A percentile compares a stretch with the other conserved stretches of the same genome.
Evolutionary conservation across 2,329 filamentous ascomycete genomes (phyloP).

Genomic region (Exserohilum turcica): DNA sequence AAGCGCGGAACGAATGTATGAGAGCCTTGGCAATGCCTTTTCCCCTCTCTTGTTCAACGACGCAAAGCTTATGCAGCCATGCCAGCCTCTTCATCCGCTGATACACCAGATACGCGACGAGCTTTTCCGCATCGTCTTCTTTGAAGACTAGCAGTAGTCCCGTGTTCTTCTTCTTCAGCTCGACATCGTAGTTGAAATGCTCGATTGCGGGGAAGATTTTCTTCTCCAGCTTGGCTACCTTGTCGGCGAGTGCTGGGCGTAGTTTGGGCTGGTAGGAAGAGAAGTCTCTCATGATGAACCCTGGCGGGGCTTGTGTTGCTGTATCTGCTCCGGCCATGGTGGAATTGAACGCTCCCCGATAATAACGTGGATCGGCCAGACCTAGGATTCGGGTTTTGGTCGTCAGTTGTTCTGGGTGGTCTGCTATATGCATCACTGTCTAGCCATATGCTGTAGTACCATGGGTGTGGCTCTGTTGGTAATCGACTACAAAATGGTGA

Average conservation of each 20-base stretch:
- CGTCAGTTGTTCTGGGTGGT: background rate
- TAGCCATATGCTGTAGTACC: background rate
- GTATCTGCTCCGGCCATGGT: slow-evolving; percentile 8
- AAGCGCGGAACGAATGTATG: slow-evolving; percentile 50
- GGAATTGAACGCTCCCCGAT: background rate
- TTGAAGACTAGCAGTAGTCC: slow-evolving; percentile 47
- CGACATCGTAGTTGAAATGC: slow-evolving; percentile 54
- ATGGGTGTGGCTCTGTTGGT: background rate
- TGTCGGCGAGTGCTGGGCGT: slow-evolving; percentile 23
- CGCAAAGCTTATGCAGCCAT: slow-evolving; percentile 60
- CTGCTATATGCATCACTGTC: background rate
- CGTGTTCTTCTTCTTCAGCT: slow-evolving; percentile 58
- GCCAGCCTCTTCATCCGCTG: slow-evolving; percentile 41
- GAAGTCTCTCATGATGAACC: slow-evolving; percentile 21
- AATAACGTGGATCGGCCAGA: too few species aligned
- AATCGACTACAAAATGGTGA: background rate
- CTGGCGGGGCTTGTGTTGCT: slow-evolving; percentile 5
- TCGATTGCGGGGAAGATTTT: slow-evolving; percentile 59
- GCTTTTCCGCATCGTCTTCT: slow-evolving; percentile 19
- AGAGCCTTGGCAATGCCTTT: slow-evolving; percentile 55
- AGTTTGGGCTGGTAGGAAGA: slow-evolving; percentile 26
- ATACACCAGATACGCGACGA: slow-evolving; percentile 52
- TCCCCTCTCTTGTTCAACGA: slow-evolving; percentile 53
- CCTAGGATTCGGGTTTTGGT: background rate
- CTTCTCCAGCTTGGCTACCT: slow-evolving; percentile 51